These are phyloP conservation scores for Jaltomata sinuosa DNA, from an alignment of 257 asterid genomes.

Conservation along the genomic window DNA sequence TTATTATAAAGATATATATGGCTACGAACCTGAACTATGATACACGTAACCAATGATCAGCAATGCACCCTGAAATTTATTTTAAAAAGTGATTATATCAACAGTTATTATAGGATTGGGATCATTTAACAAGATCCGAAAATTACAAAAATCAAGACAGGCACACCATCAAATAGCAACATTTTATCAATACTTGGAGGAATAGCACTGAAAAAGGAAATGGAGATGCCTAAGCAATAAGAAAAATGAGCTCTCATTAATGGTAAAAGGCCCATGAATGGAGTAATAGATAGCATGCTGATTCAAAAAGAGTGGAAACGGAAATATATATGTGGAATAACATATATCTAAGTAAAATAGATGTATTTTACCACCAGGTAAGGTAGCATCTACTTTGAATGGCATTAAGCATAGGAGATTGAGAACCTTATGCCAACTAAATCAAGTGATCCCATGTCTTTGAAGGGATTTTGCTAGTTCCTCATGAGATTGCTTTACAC, in stretches of 20 bases:
- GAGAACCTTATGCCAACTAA: not conserved
- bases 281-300: not conserved
- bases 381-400: not conserved
- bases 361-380: not conserved
- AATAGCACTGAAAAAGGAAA: not conserved
- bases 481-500: not conserved
- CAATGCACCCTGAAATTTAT: slow-evolving; percentile 64
- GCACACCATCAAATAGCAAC: not conserved
- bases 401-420: not conserved
- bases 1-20: not conserved
- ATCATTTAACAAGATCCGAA: not conserved
- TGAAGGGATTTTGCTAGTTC: not conserved
- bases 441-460: not conserved
- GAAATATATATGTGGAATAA: not conserved
- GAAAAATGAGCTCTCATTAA: not conserved
- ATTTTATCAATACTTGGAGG: not conserved
- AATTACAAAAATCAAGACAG: not conserved
- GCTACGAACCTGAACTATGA: slow-evolving; percentile 61
- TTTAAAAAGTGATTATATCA: not conserved
- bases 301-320: not conserved
- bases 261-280: not conserved
- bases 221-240: not conserved
- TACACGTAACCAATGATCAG: slow-evolving; percentile 69
- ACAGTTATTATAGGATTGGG: not conserved
- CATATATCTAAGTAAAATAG: not conserved